Conservation (phyloP, 768 basidiomycete species). For the Sporobolomyces phaffii region DNA sequence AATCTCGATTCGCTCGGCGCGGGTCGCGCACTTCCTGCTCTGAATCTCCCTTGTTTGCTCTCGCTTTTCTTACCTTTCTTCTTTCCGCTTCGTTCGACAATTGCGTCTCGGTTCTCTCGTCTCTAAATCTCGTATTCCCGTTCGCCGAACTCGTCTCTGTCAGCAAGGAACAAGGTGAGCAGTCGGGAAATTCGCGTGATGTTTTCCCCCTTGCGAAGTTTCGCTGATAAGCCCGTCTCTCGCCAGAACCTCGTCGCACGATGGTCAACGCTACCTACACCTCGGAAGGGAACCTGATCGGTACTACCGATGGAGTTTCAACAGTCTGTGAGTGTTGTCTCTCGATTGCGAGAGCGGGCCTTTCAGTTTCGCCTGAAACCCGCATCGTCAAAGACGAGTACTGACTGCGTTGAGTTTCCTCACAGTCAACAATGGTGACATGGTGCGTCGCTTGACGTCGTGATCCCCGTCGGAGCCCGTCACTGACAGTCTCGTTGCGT, state of each 20-base stretch:
- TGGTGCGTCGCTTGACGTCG: neutral
- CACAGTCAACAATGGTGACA: slow-evolving; percentile 15
- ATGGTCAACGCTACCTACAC: slow-evolving; percentile 54
- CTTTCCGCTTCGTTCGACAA: neutral
- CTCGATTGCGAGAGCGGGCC: too few relatives aligned
- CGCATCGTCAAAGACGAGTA: too few relatives aligned
- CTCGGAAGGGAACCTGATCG: slow-evolving; percentile 22
- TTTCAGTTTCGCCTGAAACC: neutral
- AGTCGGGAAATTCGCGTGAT: too few relatives aligned
- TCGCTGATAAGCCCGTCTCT: too few relatives aligned
- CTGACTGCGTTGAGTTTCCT: neutral
- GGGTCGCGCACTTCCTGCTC: neutral
- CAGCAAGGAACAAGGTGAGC: too few relatives aligned
- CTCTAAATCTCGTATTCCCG: neutral
- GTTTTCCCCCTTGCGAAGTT: neutral
- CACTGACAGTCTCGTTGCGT: neutral
- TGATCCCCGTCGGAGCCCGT: neutral
- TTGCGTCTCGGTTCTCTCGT: too few relatives aligned
- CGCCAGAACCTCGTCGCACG: too few relatives aligned
- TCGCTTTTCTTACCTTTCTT: neutral
- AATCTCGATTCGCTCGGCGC: too few relatives aligned
- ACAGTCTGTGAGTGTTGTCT: slow-evolving; percentile 10
- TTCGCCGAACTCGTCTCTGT: too few relatives aligned
- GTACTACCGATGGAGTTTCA: neutral
- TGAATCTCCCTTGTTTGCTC: neutral